A percentile compares a stretch with the other conserved stretches of the same genome.
Evolutionary conservation across 2,329 filamentous ascomycete genomes (phyloP).

Genomic region (Graphilbum ipis-grandicollis): DNA sequence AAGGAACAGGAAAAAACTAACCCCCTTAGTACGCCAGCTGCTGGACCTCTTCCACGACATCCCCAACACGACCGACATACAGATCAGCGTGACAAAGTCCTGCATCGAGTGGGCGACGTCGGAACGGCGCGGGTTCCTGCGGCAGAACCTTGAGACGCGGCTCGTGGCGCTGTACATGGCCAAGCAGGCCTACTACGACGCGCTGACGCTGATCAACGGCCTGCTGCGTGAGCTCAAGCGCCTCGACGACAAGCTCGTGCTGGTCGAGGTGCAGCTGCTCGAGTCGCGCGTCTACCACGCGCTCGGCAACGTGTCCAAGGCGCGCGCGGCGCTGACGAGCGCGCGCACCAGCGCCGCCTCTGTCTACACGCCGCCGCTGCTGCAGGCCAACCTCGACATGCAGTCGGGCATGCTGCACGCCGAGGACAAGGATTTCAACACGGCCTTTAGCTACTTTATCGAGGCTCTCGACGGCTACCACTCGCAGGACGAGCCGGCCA

Average conservation of each 20-base stretch:
- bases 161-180: conserved; percentile 90
- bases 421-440: conserved; percentile 98
- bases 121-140: conserved; percentile 86
- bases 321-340: conserved; percentile 82
- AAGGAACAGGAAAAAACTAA: too few relatives aligned
- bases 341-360: conserved; percentile 90
- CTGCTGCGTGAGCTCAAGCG: conserved; percentile 94
- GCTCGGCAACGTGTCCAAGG: conserved; percentile 89
- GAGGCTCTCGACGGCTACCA: conserved; percentile 96
- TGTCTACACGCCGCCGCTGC: conserved; percentile 86
- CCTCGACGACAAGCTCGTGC: conserved; percentile 91
- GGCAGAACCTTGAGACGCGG: conserved; percentile 93
- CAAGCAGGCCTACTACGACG: conserved; percentile 95
- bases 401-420: conserved; percentile 98
- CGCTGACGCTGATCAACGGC: conserved; percentile 88
- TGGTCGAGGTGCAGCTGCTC: conserved; percentile 93
- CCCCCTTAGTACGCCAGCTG: conserved; percentile 85
- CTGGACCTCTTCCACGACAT: conserved; percentile 91
- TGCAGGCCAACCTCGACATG: conserved; percentile 97
- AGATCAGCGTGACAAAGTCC: conserved; percentile 91
- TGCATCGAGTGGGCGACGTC: conserved; percentile 98
- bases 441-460: conserved; percentile 97
- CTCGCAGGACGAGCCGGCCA: conserved; percentile 69
- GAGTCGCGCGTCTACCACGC: conserved; percentile 97
- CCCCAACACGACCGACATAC: conserved; percentile 84